Evolutionary conservation across 2,329 filamentous ascomycete species (phyloP).

Genomic region (Hypoxylon sp.): DNA sequence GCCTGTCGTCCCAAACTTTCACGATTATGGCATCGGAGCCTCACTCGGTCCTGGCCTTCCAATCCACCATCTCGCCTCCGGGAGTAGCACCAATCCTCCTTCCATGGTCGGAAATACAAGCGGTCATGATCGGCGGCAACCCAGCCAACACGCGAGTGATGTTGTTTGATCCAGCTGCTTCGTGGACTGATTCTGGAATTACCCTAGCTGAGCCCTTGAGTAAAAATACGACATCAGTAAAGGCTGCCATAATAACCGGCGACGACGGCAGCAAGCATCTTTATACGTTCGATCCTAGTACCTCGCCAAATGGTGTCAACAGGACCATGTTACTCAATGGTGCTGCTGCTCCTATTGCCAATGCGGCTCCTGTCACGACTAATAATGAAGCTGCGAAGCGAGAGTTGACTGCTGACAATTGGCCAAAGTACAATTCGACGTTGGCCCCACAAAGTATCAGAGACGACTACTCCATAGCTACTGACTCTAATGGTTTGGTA

Average conservation of each 20-base stretch:
- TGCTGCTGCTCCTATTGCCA: slow-evolving; percentile 62
- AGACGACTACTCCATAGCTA: slow-evolving; percentile 75
- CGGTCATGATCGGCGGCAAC: slow-evolving; percentile 78
- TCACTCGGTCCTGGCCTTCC: slow-evolving; percentile 67
- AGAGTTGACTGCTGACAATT: slow-evolving; percentile 67
- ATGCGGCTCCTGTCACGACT: slow-evolving; percentile 53
- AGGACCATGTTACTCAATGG: slow-evolving; percentile 72
- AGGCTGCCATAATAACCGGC: slow-evolving; percentile 72
- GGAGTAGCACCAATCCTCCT: slow-evolving; percentile 75
- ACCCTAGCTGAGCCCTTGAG: slow-evolving; percentile 68
- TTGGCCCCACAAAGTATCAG: slow-evolving; percentile 72
- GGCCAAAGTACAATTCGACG: slow-evolving; percentile 81
- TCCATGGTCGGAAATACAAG: slow-evolving; percentile 75
- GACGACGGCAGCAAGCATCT: slow-evolving; percentile 81
- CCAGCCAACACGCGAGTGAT: slow-evolving; percentile 72
- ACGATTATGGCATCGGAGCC: slow-evolving; percentile 73
- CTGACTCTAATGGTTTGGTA: slow-evolving; percentile 70
- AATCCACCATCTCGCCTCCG: slow-evolving; percentile 66
- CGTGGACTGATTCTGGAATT: slow-evolving; percentile 74
- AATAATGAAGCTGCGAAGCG: slow-evolving; percentile 43
- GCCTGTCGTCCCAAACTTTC: slow-evolving; percentile 77
- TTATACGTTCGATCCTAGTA: slow-evolving; percentile 78
- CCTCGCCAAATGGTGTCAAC: slow-evolving; percentile 77
- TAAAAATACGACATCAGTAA: slow-evolving; percentile 64
- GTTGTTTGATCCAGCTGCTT: slow-evolving; percentile 69